Conservation (phyloP, 495 filamentous ascomycete species). For the Cercophora newfieldiana region DNA sequence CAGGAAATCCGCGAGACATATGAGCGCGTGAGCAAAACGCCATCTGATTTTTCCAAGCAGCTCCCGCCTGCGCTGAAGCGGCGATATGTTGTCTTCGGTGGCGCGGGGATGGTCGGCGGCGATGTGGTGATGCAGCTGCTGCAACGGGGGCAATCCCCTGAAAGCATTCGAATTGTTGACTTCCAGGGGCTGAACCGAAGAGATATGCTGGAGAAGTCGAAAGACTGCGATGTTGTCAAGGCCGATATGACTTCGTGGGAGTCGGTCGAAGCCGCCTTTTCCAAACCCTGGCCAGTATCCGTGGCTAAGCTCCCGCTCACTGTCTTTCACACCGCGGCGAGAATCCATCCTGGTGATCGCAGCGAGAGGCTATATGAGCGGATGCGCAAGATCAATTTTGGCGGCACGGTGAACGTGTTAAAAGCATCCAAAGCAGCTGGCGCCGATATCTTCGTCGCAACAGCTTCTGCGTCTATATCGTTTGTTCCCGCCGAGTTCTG, state of each 20-base stretch:
- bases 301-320: constrained; percentile 52
- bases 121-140: constrained; percentile 57
- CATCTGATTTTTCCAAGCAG: constrained; percentile 48
- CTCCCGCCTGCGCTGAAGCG: constrained; percentile 55
- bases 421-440: constrained; percentile 48
- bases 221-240: constrained; percentile 48
- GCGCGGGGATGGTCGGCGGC: constrained; percentile 57
- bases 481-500: constrained; percentile 48
- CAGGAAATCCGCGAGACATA: constrained; percentile 51
- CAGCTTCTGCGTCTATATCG: constrained; percentile 55
- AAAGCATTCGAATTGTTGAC: constrained; percentile 57
- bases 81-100: constrained; percentile 60
- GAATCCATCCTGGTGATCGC: constrained; percentile 53
- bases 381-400: constrained; percentile 55
- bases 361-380: constrained; percentile 45
- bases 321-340: constrained; percentile 59
- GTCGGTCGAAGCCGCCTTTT: constrained; percentile 49
- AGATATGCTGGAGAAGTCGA: constrained; percentile 38
- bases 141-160: constrained; percentile 52
- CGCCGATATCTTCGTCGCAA: constrained; percentile 59
- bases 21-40: constrained; percentile 44
- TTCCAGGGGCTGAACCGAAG: constrained; percentile 44
- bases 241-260: constrained; percentile 54
- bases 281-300: constrained; percentile 49
- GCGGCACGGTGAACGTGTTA: constrained; percentile 60